Evolutionary conservation across 2,329 filamentous ascomycete species (phyloP).

Genomic region (Penicillium sclerotigenum): DNA sequence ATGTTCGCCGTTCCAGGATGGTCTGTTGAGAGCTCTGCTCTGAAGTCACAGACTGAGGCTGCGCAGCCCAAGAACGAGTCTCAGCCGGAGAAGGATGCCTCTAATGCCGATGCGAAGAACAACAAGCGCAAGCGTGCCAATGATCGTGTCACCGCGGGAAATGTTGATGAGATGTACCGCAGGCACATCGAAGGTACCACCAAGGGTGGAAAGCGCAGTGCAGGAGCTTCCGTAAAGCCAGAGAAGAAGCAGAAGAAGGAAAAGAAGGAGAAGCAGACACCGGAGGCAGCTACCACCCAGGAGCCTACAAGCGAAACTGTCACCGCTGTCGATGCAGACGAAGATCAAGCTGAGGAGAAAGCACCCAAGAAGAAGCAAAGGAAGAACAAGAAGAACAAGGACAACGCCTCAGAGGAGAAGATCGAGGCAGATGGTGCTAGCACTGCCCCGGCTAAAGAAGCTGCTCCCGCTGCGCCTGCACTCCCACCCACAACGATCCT

Average conservation of each 20-base stretch:
- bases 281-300: conserved; percentile 14
- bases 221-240: conserved; percentile 20
- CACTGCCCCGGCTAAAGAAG: conserved; percentile 9
- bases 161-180: conserved; percentile 76
- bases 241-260: conserved; percentile 30
- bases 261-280: conserved; percentile 29
- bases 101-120: conserved; percentile 35
- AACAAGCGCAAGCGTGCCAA: conserved; percentile 53
- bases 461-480: conserved; percentile 16
- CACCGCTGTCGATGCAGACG: background rate
- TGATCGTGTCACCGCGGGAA: conserved; percentile 59
- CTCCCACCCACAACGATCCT: conserved; percentile 58
- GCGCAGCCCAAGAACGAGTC: conserved; percentile 63
- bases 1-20: conserved; percentile 94
- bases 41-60: conserved; percentile 65
- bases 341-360: conserved; percentile 30
- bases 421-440: conserved; percentile 15
- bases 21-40: conserved; percentile 69
- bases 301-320: conserved; percentile 20
- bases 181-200: conserved; percentile 70
- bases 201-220: conserved; percentile 41
- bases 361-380: conserved; percentile 27
- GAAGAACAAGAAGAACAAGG: conserved; percentile 35
- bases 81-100: conserved; percentile 31
- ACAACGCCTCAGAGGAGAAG: conserved; percentile 23